A percentile compares a stretch with the other conserved stretches of the same genome.
Conservation (phyloP, 306 rosid genomes). For the Vicia faba region DNA sequence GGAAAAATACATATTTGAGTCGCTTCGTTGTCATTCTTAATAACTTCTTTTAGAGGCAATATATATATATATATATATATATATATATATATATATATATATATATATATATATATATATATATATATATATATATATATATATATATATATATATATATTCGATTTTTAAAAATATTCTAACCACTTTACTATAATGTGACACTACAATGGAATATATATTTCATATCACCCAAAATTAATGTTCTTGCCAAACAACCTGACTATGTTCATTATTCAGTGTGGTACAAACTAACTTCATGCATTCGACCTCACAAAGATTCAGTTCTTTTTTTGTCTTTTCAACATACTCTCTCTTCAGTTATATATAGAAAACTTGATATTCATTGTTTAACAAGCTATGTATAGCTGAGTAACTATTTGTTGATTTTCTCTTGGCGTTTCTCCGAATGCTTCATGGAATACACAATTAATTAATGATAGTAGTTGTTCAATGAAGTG, state of each 20-base stretch:
- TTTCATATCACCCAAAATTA: background rate
- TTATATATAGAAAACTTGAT: background rate
- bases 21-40: no score
- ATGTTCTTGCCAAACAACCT: background rate
- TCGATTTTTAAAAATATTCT: background rate
- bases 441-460: constrained; percentile 1
- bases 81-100: no score
- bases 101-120: no score
- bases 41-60: no score
- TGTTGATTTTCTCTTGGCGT: background rate
- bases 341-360: background rate
- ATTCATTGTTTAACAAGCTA: background rate
- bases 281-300: background rate
- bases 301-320: background rate
- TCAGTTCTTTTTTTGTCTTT: background rate
- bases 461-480: background rate
- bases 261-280: background rate
- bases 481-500: background rate
- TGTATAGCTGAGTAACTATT: background rate
- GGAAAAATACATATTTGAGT: no score
- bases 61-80: no score
- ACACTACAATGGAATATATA: background rate
- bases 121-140: no score
- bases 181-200: background rate
- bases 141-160: no score